Evolutionary conservation across 2,329 filamentous ascomycete genomes (phyloP).

Genomic region (Neopestalotiopsis rosae): DNA sequence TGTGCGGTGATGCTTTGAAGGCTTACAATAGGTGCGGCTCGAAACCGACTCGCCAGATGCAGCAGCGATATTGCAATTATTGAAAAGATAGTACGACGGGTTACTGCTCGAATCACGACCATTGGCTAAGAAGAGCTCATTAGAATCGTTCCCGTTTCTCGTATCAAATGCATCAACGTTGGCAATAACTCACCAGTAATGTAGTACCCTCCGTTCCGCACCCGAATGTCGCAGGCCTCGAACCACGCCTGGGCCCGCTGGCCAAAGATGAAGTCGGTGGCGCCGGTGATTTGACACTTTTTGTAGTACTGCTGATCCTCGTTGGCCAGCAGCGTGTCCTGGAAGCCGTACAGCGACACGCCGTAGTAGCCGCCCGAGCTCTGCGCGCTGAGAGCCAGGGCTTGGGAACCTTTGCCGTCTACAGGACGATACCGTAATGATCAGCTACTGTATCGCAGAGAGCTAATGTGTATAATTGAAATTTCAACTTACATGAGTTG

Average conservation of each 20-base stretch:
- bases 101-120: constrained; percentile 43
- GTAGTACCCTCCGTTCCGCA: constrained; percentile 43
- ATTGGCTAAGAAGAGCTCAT: constrained; percentile 38
- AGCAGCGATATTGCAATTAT: constrained; percentile 48
- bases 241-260: constrained; percentile 50
- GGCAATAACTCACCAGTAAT: constrained; percentile 41
- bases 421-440: too few relatives aligned
- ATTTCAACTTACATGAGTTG: constrained; percentile 41
- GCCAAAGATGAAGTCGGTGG: constrained; percentile 57
- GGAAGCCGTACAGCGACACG: constrained; percentile 50
- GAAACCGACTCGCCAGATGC: constrained; percentile 42
- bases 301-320: constrained; percentile 53
- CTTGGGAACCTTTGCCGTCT: constrained; percentile 51
- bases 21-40: constrained; percentile 41
- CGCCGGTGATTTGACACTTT: constrained; percentile 49
- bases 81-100: constrained; percentile 51
- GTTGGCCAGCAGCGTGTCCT: constrained; percentile 56
- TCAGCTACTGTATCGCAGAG: too few relatives aligned
- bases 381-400: constrained; percentile 51
- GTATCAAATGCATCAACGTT: too few relatives aligned
- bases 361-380: constrained; percentile 53
- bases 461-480: background rate
- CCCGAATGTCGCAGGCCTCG: constrained; percentile 46
- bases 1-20: too few relatives aligned
- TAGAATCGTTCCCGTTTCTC: too few relatives aligned